Evolutionary conservation across 371 early-diverging fungal genomes (phyloP).

Genomic region (Apophysomyces trapeziformis): DNA sequence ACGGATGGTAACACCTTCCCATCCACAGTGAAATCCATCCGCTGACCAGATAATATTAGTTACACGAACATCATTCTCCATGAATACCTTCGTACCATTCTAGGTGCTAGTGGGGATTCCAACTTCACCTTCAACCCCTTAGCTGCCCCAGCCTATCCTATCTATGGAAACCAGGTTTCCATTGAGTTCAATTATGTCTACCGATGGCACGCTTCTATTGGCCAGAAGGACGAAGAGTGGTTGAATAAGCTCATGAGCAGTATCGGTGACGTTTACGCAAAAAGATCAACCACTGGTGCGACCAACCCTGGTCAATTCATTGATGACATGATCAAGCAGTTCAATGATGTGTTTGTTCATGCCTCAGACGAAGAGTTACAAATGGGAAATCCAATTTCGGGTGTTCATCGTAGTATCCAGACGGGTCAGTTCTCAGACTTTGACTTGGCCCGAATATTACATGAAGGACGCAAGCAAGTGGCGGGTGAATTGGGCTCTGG

Average conservation of each 20-base stretch:
- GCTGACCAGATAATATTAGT: conserved; percentile 5
- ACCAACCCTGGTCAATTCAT: conserved; percentile 27
- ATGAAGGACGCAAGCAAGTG: conserved; percentile 32
- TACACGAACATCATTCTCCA: conserved; percentile 49
- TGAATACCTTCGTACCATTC: conserved; percentile 54
- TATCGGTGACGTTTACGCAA: conserved; percentile 4
- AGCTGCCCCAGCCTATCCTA: conserved; percentile 23
- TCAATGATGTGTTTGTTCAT: conserved; percentile 41
- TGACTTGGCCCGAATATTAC: conserved; percentile 32
- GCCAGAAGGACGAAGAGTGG: conserved; percentile 48
- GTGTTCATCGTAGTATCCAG: conserved; percentile 40
- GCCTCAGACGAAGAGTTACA: conserved; percentile 39
- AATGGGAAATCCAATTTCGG: conserved; percentile 44
- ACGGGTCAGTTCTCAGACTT: conserved; percentile 40
- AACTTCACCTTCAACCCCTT: conserved; percentile 42
- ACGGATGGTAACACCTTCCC: conserved; percentile 33
- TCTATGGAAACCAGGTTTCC: conserved; percentile 54
- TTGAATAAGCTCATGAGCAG: conserved; percentile 33
- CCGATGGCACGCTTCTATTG: conserved; percentile 57
- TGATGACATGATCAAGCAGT: conserved; percentile 27
- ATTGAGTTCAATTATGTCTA: conserved; percentile 57
- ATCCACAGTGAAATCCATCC: too few species aligned
- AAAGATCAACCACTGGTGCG: not conserved
- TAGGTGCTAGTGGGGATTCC: conserved; percentile 42
- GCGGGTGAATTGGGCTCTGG: conserved; percentile 52